Conservation (phyloP, 2,329 filamentous ascomycete species). For the Claviceps cyperi region DNA sequence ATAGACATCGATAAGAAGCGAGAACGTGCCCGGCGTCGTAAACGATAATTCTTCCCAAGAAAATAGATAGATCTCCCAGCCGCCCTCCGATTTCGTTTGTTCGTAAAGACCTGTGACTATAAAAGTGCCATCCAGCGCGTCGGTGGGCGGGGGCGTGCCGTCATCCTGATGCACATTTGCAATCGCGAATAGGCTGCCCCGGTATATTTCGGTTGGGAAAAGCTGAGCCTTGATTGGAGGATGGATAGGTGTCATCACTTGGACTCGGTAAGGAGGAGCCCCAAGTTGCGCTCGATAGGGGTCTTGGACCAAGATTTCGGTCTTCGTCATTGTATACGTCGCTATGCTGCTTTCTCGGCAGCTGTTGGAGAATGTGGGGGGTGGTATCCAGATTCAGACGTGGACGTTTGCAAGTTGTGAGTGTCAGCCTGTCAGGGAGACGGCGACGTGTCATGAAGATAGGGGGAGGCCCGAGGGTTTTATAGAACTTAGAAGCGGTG, state of each 20-base stretch:
- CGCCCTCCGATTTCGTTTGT: not conserved
- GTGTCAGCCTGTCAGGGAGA: no score
- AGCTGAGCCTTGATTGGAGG: conserved; percentile 10
- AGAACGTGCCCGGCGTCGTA: not conserved
- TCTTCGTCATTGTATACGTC: conserved; percentile 5
- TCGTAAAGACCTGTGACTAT: not conserved
- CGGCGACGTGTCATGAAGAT: not conserved
- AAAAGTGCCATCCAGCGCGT: not conserved
- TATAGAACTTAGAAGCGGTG: not conserved
- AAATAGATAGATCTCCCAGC: not conserved
- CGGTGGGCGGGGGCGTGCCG: not conserved
- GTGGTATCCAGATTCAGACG: not conserved
- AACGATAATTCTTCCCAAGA: not conserved
- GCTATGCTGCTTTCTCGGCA: not conserved
- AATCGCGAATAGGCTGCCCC: not conserved
- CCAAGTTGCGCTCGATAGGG: conserved; percentile 7
- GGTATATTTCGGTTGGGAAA: not conserved
- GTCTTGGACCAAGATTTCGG: conserved; percentile 13
- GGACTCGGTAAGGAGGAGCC: conserved; percentile 10
- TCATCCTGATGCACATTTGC: not conserved
- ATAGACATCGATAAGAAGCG: not conserved
- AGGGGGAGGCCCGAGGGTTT: no score
- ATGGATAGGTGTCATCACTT: conserved; percentile 8
- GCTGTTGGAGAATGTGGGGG: not conserved
- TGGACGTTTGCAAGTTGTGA: not conserved